A percentile compares a stretch with the other conserved stretches of the same genome.
phyloP scores from a whole-genome alignment of 1,284 basidiomycete species.

The Leccinum griseonigrum region DNA sequence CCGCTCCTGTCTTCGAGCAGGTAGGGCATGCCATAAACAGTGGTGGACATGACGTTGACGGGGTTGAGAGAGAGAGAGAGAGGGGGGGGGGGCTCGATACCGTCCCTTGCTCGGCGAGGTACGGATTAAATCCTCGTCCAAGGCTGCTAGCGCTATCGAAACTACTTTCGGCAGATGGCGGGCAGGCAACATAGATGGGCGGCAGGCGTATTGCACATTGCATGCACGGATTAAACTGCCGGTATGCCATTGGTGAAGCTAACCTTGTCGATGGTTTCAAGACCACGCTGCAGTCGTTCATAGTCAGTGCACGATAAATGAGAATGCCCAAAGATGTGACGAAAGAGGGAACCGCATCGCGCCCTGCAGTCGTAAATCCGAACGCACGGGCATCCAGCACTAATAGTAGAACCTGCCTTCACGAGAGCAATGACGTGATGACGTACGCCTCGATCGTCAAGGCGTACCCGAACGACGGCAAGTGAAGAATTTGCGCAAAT shows the following conservation, averaged over 20 bases:
- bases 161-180: constrained; percentile 24
- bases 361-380: constrained; percentile 13
- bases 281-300: constrained; percentile 19
- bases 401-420: constrained; percentile 10
- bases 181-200: constrained; percentile 15
- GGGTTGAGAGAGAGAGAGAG: background rate
- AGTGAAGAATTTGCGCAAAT: constrained; percentile 10
- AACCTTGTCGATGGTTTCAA: constrained; percentile 17
- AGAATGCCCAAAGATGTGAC: constrained; percentile 7
- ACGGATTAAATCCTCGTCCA: constrained; percentile 26
- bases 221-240: constrained; percentile 19
- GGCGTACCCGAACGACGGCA: constrained; percentile 22
- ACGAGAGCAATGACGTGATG: constrained; percentile 32
- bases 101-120: background rate
- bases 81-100: background rate
- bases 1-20: constrained; percentile 64
- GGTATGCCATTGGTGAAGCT: constrained; percentile 17
- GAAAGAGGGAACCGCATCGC: constrained; percentile 22
- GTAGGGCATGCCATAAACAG: constrained; percentile 50
- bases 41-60: constrained; percentile 30
- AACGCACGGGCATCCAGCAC: constrained; percentile 4
- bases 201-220: constrained; percentile 19
- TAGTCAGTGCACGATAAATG: constrained; percentile 13
- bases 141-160: constrained; percentile 8
- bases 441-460: constrained; percentile 27